phyloP scores from a whole-genome alignment of 495 filamentous ascomycete species.

The Cercophora sp. region DNA sequence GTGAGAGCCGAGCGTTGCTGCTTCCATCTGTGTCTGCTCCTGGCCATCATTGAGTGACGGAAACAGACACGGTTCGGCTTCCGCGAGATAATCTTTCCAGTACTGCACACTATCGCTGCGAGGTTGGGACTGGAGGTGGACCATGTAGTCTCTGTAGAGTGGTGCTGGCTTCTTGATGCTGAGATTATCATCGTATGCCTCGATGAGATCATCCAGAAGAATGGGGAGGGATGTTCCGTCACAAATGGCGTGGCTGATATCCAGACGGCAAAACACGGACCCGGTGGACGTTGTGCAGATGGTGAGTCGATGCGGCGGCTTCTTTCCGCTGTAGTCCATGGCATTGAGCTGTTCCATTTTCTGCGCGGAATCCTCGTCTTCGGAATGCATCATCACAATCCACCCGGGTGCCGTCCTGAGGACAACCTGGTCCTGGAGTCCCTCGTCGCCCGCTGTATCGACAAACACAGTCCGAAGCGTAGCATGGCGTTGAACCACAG shows the following conservation, averaged over 20 bases:
- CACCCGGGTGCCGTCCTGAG: constrained; percentile 26
- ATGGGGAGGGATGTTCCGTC: constrained; percentile 21
- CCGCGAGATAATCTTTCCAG: constrained; percentile 24
- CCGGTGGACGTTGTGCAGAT: constrained; percentile 16
- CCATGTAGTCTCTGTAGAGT: constrained; percentile 17
- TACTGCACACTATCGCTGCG: constrained; percentile 40
- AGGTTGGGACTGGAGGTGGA: constrained; percentile 40
- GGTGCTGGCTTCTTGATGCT: constrained; percentile 6
- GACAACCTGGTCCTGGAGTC: constrained; percentile 22
- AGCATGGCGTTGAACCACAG: constrained; percentile 31
- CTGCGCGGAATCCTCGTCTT: constrained; percentile 27
- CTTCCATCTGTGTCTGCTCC: neutral
- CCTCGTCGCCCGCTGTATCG: constrained; percentile 32
- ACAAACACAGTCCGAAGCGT: constrained; percentile 27
- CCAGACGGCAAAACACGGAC: constrained; percentile 43
- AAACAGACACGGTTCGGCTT: constrained; percentile 26
- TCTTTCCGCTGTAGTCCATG: constrained; percentile 16
- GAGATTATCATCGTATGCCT: constrained; percentile 6
- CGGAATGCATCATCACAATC: constrained; percentile 40
- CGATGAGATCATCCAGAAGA: constrained; percentile 12
- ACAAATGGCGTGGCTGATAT: constrained; percentile 42
- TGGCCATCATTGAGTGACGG: constrained; percentile 21
- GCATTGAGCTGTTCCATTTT: neutral
- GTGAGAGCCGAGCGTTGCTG: constrained; percentile 15
- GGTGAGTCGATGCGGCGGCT: constrained; percentile 45